A percentile compares a stretch with the other conserved stretches of the same genome.
phyloP scores from a whole-genome alignment of 2,329 filamentous ascomycete genomes.

The Penicillium sp. region DNA sequence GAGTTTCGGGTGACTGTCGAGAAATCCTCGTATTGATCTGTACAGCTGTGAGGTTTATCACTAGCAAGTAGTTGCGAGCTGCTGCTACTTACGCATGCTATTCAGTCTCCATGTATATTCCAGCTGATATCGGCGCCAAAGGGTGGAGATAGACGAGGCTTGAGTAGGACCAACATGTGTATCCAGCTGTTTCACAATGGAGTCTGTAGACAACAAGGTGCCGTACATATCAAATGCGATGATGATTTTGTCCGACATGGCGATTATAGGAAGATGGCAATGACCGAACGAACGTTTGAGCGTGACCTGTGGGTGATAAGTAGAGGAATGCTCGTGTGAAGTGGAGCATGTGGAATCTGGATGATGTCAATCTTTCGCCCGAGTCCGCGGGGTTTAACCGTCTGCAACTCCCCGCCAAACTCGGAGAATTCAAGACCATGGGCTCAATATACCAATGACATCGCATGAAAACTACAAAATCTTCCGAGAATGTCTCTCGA shows the following conservation, averaged over 20 bases:
- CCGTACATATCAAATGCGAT: conserved; percentile 77
- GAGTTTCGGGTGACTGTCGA: conserved; percentile 62
- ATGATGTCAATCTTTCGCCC: conserved; percentile 20
- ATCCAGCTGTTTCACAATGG: conserved; percentile 62
- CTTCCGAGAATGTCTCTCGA: conserved; percentile 74
- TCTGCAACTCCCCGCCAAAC: not conserved
- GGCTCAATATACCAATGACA: conserved; percentile 21
- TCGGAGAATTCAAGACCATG: not conserved
- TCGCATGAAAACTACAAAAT: conserved; percentile 59
- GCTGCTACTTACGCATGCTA: conserved; percentile 65
- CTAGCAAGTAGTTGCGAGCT: not conserved
- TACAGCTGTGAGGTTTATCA: not conserved
- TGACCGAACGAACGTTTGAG: not conserved
- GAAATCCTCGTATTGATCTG: conserved; percentile 65
- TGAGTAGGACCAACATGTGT: conserved; percentile 59
- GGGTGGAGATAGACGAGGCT: conserved; percentile 57
- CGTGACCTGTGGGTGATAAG: not conserved
- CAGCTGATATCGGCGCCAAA: conserved; percentile 70
- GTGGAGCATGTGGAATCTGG: not conserved
- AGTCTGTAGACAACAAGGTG: conserved; percentile 71
- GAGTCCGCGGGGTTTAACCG: not conserved
- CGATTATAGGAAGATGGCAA: not conserved
- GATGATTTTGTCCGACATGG: conserved; percentile 39
- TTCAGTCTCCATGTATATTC: conserved; percentile 78
- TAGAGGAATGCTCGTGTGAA: not conserved